Evolutionary conservation across 1,284 basidiomycete species (phyloP).

Genomic region (Agaricales sp.): DNA sequence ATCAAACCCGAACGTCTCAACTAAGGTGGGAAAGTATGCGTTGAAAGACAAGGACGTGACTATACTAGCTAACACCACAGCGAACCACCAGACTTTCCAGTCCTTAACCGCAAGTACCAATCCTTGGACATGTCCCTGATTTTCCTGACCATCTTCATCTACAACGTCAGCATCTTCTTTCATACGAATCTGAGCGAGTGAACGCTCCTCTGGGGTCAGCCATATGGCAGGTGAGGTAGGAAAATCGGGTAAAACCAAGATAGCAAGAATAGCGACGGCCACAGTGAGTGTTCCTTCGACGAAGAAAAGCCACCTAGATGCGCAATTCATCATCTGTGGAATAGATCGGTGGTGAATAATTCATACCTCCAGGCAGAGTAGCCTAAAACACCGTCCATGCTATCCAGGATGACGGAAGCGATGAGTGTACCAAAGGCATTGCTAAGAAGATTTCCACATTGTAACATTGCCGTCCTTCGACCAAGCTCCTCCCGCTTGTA

Average conservation of each 20-base stretch:
- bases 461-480: constrained; percentile 63
- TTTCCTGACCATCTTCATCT: constrained; percentile 21
- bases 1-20: constrained; percentile 59
- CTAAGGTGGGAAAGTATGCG: constrained; percentile 66
- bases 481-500: constrained; percentile 61
- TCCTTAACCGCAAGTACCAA: constrained; percentile 53
- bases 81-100: constrained; percentile 67
- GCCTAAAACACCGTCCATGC: constrained; percentile 63
- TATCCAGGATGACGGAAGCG: constrained; percentile 59
- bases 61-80: constrained; percentile 31
- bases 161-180: constrained; percentile 50
- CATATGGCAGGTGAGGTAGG: constrained; percentile 45
- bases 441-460: constrained; percentile 63
- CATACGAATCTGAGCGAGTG: constrained; percentile 63
- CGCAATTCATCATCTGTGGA: constrained; percentile 8
- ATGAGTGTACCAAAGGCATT: constrained; percentile 82
- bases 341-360: background rate
- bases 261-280: constrained; percentile 45
- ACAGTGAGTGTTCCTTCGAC: constrained; percentile 65
- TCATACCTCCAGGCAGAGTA: constrained; percentile 64
- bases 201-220: constrained; percentile 51
- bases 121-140: constrained; percentile 27
- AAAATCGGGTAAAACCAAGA: constrained; percentile 73
- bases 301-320: constrained; percentile 71
- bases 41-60: constrained; percentile 40